Evolutionary conservation across 257 asterid species (phyloP), one percentile per base, ranked within the genome.

Genomic region (Plantago ovata): DNA sequence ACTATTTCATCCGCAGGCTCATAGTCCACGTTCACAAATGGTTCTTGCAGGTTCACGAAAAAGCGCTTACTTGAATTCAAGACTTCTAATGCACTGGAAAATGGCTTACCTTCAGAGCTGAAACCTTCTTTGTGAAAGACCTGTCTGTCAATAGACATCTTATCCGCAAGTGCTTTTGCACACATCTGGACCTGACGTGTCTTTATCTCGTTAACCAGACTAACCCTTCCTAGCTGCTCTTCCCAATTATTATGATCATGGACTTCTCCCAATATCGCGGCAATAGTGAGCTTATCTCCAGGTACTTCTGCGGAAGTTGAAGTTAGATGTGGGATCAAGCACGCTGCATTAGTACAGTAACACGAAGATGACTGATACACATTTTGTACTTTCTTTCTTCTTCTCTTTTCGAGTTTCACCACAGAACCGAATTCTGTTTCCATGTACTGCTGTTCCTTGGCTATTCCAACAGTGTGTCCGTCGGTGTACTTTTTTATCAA

Each of bases 81-180:
- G 58, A 76, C 58, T 57, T 87, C 87, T 64, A 84, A 65, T 48
- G 87, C 81, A 69, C 68, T 71, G 22, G 89, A 70, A 76, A 82
- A 80, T n/a, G 82, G 77, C 54, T 64, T 72, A 28, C 76, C 63
- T 56, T 75, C 77, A 1, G 62, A 72, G 66, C 33, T 52, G 24
- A 53, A 36, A 22, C 66, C 56, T 38, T 72, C 69, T 53, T 54
- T 59, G 5, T 65, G 16, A 43, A 20, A 19, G 61, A 53, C 48
- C 24, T 67, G 72, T 72, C 79, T 67, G 54, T 77, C 72, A 18
- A 74, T 41, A 72, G 68, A 74, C 72, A 79, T 74, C 62, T 70
- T 83, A 70, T 86, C 94, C 0, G 71, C 67, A 20, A 86, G 72
- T 22, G 76, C 83, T 76, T 81, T 79, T 42, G 89, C 80, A 47